Conservation (phyloP, 2,329 filamentous ascomycete species). For the Clonostachys chloroleuca region DNA sequence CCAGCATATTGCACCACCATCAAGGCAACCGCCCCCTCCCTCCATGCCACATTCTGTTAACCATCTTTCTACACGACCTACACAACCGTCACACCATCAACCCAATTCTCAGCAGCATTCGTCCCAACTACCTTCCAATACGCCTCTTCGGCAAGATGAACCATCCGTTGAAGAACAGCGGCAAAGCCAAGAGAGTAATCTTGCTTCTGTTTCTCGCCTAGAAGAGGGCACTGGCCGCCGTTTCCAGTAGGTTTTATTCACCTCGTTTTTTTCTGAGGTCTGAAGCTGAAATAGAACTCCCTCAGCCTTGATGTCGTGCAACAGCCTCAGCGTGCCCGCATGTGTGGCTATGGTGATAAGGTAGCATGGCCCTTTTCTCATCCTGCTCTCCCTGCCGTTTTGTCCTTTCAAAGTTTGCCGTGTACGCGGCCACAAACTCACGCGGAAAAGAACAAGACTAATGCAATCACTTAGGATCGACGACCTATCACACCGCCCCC, state of each 20-base stretch:
- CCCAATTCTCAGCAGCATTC: background rate
- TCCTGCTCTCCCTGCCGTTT: too few relatives aligned
- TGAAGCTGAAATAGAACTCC: too few relatives aligned
- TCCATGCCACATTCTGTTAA: background rate
- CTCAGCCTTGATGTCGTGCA: constrained; percentile 74
- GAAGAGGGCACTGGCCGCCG: background rate
- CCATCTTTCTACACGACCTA: background rate
- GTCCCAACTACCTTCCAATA: background rate
- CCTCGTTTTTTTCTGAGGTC: too few relatives aligned
- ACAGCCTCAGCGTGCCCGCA: constrained; percentile 87
- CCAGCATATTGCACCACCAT: constrained; percentile 3
- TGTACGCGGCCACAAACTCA: too few relatives aligned
- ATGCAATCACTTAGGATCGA: constrained; percentile 60
- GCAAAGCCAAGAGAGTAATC: background rate
- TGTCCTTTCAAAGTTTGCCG: too few relatives aligned
- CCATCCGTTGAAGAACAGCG: background rate
- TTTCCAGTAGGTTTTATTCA: background rate
- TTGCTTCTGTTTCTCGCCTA: background rate
- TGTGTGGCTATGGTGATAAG: constrained; percentile 99
- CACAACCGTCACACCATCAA: constrained; percentile 3
- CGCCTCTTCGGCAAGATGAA: background rate
- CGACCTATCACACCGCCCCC: constrained; percentile 94
- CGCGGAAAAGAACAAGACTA: too few relatives aligned
- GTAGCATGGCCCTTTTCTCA: constrained; percentile 35
- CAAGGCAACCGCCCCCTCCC: constrained; percentile 2